These are phyloP conservation scores for Microbotryum scabiosae DNA, from an alignment of 1,284 basidiomycete species.

Conservation along the genomic window DNA sequence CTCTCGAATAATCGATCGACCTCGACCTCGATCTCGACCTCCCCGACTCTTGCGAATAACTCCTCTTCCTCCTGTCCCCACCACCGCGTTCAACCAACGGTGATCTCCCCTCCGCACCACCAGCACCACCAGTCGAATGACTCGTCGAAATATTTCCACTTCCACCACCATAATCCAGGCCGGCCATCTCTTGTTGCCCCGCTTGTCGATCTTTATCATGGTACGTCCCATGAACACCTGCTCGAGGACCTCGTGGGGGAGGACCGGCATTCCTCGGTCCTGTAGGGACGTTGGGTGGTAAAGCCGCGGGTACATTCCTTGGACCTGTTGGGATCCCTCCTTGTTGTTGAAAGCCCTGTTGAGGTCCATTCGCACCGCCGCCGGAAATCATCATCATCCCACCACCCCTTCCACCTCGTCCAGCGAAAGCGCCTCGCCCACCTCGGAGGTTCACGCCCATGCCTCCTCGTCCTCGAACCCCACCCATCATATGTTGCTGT, in stretches of 20 bases:
- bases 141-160: neutral
- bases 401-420: neutral
- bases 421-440: neutral
- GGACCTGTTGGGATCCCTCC: neutral
- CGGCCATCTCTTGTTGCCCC: neutral
- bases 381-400: neutral
- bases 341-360: neutral
- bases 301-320: neutral
- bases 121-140: neutral
- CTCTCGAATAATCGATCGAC: no score
- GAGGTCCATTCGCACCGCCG: neutral
- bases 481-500: slow-evolving; percentile 4
- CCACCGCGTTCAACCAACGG: no score
- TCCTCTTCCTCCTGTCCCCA: no score
- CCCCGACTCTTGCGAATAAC: no score
- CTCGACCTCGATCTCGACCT: no score
- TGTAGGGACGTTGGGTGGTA: neutral
- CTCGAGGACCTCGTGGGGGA: neutral
- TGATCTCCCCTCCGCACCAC: no score
- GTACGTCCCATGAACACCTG: neutral
- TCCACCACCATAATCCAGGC: neutral
- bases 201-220: neutral
- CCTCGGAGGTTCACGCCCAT: neutral
- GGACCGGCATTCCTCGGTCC: neutral
- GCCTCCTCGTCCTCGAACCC: neutral